phyloP scores from a whole-genome alignment of 208 protist genomes.

The Crithidia fasciculata region DNA sequence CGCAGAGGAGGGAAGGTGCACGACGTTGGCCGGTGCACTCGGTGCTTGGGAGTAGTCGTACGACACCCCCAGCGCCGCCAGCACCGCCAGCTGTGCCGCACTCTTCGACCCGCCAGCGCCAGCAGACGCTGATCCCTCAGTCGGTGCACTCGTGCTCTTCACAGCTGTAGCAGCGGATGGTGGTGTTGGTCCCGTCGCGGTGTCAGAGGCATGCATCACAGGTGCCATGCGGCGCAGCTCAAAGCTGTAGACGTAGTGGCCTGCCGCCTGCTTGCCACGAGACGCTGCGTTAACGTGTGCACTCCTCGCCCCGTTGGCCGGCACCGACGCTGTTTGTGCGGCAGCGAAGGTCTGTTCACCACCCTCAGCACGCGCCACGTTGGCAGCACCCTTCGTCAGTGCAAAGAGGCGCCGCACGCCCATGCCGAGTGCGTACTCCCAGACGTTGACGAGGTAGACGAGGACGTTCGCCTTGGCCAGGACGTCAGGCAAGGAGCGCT shows the following conservation, averaged over 20 bases:
- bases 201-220: constrained; percentile 36
- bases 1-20: constrained; percentile 24
- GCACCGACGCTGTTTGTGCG: constrained; percentile 1
- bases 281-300: background rate
- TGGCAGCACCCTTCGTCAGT: constrained; percentile 15
- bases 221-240: constrained; percentile 90
- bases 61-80: constrained; percentile 52
- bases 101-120: background rate
- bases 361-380: constrained; percentile 15
- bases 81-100: constrained; percentile 32
- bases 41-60: constrained; percentile 50
- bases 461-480: constrained; percentile 29
- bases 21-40: constrained; percentile 15
- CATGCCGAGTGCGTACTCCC: constrained; percentile 25
- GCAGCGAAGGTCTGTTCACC: constrained; percentile 6
- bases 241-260: constrained; percentile 79
- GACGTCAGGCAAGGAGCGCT: constrained; percentile 1
- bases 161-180: background rate
- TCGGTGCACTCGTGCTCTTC: background rate
- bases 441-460: constrained; percentile 22
- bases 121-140: background rate
- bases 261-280: background rate
- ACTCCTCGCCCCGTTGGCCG: background rate
- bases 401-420: constrained; percentile 26
- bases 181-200: background rate